Evolutionary conservation across 169 alveolate species (phyloP), one percentile per base, ranked within the genome.

Genomic region (Babesia bovis): DNA sequence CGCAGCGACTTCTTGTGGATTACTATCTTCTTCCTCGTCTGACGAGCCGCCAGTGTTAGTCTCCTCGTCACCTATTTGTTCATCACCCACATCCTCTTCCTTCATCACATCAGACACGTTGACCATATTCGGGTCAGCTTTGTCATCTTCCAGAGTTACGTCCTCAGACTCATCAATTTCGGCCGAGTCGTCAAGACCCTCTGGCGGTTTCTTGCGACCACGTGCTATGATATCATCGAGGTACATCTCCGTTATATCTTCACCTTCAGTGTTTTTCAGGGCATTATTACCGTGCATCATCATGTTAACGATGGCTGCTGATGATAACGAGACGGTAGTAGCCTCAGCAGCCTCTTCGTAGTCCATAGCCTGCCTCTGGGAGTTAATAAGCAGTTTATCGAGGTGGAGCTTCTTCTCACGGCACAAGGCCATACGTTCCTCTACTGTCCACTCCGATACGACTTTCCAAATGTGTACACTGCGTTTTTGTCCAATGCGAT

Each of bases 401-500:
- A 94, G 74, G 50, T 90, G 85, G 38, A 91, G 89, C 77, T 91
- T 92, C 82, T 93, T 94, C 79, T 94, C 96, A 26, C 99, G 96
- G 61, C 99, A 93, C 78, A 95, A 94, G 7, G 98, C 96, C 95
- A 97, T 96, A 58, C 99, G 94, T 89, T 98, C 99, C 85, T 98
- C 99, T 6, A 97, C 98, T 15, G 99, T 96, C 94, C 98, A 95
- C 72, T 95, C 97, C 1, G 99, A 95, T 44, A 97, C 91, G 61
- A 98, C 85, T 44, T 98, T 91, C 94, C 97, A 97, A 30, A 98
- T 98, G 75, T 93, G 95, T 32, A 98, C 99, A 53, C 90, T 95
- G 67, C 98, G 95, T 45, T 96, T 95, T 91, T 98, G 98, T 12
- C 99, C 99, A 33, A 97, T 97, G 60, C 99, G 90, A 83, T 97